phyloP scores from a whole-genome alignment of 1,284 basidiomycete species.

The Pyrrhoderma noxium region DNA sequence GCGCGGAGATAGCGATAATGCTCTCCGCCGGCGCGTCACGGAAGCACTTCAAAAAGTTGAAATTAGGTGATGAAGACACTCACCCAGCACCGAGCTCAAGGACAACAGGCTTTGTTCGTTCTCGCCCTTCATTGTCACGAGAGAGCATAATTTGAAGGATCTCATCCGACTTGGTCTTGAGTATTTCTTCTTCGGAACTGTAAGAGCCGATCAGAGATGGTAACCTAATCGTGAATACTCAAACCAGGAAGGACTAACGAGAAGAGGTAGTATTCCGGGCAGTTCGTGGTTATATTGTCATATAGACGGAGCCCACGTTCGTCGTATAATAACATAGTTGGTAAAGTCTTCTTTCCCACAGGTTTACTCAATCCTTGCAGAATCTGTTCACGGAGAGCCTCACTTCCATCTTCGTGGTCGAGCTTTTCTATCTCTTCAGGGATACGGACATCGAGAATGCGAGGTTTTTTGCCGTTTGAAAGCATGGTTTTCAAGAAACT shows the following conservation, averaged over 20 bases:
- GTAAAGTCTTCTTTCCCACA: constrained; percentile 55
- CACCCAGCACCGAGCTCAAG: constrained; percentile 87
- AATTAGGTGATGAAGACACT: constrained; percentile 30
- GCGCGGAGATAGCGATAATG: constrained; percentile 5
- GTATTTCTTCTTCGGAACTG: constrained; percentile 63
- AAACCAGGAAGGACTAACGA: constrained; percentile 12
- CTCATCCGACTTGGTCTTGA: constrained; percentile 48
- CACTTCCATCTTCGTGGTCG: constrained; percentile 20
- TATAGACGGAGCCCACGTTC: constrained; percentile 78
- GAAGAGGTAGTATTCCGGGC: constrained; percentile 78
- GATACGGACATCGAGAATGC: constrained; percentile 14
- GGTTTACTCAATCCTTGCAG: constrained; percentile 49
- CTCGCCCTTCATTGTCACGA: constrained; percentile 41
- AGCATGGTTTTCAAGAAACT: neutral
- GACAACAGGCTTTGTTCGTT: constrained; percentile 46
- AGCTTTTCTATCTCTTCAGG: neutral
- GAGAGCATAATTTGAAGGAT: constrained; percentile 43
- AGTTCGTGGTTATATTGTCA: constrained; percentile 77
- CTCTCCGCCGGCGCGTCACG: constrained; percentile 5
- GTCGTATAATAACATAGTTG: constrained; percentile 85
- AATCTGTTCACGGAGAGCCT: constrained; percentile 42
- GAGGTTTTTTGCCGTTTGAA: neutral
- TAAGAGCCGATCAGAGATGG: constrained; percentile 41
- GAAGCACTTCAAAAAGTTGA: neutral
- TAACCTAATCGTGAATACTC: constrained; percentile 18